Evolutionary conservation across 2,329 filamentous ascomycete species (phyloP), one percentile per base, ranked within the genome.

Genomic region (Aspergillus intermedius): DNA sequence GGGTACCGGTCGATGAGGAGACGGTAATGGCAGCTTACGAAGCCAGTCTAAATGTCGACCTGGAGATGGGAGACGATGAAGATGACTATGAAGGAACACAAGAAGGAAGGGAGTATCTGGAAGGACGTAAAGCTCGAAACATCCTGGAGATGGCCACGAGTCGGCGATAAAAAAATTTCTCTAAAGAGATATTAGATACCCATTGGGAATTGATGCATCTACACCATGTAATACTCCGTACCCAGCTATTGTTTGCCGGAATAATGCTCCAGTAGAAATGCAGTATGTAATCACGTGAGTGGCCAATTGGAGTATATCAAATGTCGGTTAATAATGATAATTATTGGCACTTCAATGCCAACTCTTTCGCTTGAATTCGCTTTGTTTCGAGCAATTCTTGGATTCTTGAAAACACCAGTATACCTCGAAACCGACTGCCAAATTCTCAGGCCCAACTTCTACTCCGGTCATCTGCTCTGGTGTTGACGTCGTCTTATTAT

Each of bases 1-100:
- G 88, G 0, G 73, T 93, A 40, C 82, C 84, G 50, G 89, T 98
- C 23, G 93, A 97, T 59, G 91, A 97, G 71, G 88, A 93, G 40
- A 91, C 83, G 66, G 86, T 97, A 19, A 85, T 83, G 59, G 82
- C 77, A 60, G 89, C 87, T 0, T 98, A 97, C 64, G 82, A 86
- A 46, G 87, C 86, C 54, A 87, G 87, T 25, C 75, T 95, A 2
- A 87, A 94, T 60, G 74, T 91, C 41, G 73, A 73, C 47, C 51
- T 74, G 48, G 70, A 72, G 49, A 54, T 67, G 23, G 66, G 66
- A 2, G 69, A 69, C 42, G 65, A 70, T 40, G 70, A 70, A 1
- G 63, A 66, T 19, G 64, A 67, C 12, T 59, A 66, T 41, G 60
- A 64, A 3, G 45, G 54, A 35, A 54, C 52, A 22, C 56, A 61